Evolutionary conservation across 73 alveolate species (phyloP), one percentile per base, ranked within the genome.

Genomic region (Paramecium primaurelia): DNA sequence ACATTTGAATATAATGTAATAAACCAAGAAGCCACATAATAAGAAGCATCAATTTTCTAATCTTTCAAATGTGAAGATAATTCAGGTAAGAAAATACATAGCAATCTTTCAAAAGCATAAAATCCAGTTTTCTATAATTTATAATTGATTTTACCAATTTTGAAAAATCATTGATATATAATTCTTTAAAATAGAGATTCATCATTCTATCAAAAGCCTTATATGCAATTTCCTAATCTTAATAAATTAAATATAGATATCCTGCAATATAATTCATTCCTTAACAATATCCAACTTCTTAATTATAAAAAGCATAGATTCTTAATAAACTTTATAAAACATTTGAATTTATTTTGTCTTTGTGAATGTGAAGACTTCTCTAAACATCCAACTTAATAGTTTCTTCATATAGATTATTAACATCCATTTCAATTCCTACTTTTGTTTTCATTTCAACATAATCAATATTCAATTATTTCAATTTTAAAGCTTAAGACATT

Each of bases 261-360:
- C 99, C 99, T 22, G 99, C 99, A 18, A 98, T 94, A 92, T 97
- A 98, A 91, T 98, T 98, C 99, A 98, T 98, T 10, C 99, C 99
- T 93, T 98, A 97, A 93, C 99, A 97, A 86, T 98, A 98, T 51
- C 97, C 98, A 8, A 97, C 85, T 40, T 96, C 95, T 16, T 97
- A 96, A 86, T 96, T 95, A 54, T 73, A 95, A 59, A 95, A 93
- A 0, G 99, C 97, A 73, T 97, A 97, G 11, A 98, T 95, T 92
- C 97, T 97, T 68, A 98, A 92, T 14, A 98, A 71, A 25, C 94
- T 89, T 51, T 89, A 69, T 0, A 89, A 54, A 30, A 71, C 58
- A 38, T 54, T 42, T 40, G 94, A 71, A 44, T 44, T 71, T 14
- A 89, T 89, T 30, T 83, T 51, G 25, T 89, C 77, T 26, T 64